Base-by-base conservation (phyloP, 2,329 filamentous ascomycete genomes). In the Beauveria bassiana region DNA sequence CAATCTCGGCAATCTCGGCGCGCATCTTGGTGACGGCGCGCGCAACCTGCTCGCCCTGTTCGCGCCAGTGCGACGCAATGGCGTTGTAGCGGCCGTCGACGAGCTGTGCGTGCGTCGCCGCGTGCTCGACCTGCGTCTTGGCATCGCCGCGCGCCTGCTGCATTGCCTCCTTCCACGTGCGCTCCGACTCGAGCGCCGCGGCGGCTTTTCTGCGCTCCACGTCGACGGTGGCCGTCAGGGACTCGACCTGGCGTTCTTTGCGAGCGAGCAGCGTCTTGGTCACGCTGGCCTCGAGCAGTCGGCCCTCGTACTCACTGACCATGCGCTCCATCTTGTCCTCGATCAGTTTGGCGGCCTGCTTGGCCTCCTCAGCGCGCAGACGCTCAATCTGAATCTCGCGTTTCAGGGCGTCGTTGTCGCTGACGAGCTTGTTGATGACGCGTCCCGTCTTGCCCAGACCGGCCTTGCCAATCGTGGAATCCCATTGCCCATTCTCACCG, bases 401-500 rank as follows among this genome's bases (percentile, higher is more conserved):
- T 68, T 89, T 89, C 51, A 93, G 78, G 46, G 86, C 82, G 69
- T 93, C 90, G 67, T 92, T 92, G 70, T 93, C 90, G 59, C 87
- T 86, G 70, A 91, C 90, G 59, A 95, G 81, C 69, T 86, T 85
- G 74, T 95, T 91, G 72, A 95, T 93, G 58, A 91, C 88, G 40
- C 88, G 81, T 9, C 88, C 88, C 10, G 87, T 90, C 77, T 91
- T 91, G 49, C 88, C 88, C 2, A 88, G 75, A 3, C 85, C 86
- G 8, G 87, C 86, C 69, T 87, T 87, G 66, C 87, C 87, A 51
- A 89, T 82, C 3, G 86, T 86, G 34, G 85, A 85, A 69, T 88
- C 86, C 84, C 86, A 87, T 70, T 75, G 75, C 26, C 69, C 71
- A 50, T 71, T 70, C 47, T 69, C 68, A 20, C 70, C 66, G 38